Percentiles rank a stretch among this genome's conserved stretches.
Conservation (phyloP, 2,329 filamentous ascomycete genomes). For the Ascochyta fabae region DNA sequence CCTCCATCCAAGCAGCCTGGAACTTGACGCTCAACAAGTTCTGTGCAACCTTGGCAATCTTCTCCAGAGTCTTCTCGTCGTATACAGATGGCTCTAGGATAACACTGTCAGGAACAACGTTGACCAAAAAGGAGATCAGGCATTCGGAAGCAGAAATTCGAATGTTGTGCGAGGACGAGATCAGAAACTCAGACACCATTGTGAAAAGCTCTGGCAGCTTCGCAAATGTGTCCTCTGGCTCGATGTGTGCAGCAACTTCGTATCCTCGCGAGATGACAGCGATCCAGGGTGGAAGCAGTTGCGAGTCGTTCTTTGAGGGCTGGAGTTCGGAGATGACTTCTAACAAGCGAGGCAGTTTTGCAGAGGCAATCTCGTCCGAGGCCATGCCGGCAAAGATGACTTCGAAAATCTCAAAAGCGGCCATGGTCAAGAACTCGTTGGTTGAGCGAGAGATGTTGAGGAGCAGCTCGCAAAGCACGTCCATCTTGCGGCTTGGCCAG, state of each 20-base stretch:
- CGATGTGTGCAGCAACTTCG: constrained; percentile 87
- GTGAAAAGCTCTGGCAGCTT: constrained; percentile 86
- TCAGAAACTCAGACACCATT: constrained; percentile 80
- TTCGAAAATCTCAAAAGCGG: constrained; percentile 96
- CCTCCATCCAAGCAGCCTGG: constrained; percentile 92
- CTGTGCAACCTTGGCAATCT: constrained; percentile 74
- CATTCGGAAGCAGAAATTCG: constrained; percentile 94
- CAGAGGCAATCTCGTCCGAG: constrained; percentile 77
- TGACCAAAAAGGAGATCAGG: constrained; percentile 88
- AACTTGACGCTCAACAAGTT: constrained; percentile 87
- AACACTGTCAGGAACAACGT: constrained; percentile 82
- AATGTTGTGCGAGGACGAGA: constrained; percentile 90
- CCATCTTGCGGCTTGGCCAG: constrained; percentile 96
- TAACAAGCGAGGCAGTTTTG: constrained; percentile 86
- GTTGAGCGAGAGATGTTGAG: constrained; percentile 87
- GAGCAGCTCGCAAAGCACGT: constrained; percentile 85
- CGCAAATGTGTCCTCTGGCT: constrained; percentile 88
- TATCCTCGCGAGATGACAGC: constrained; percentile 94
- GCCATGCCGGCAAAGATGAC: constrained; percentile 93
- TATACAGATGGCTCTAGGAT: constrained; percentile 89
- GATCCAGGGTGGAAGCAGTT: constrained; percentile 94
- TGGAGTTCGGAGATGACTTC: constrained; percentile 92
- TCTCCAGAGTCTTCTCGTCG: constrained; percentile 88
- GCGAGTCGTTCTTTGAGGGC: constrained; percentile 90
- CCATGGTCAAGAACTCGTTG: constrained; percentile 96